Evolutionary conservation across 2,329 filamentous ascomycete species (phyloP).

Genomic region (Aspergillus alliaceus): DNA sequence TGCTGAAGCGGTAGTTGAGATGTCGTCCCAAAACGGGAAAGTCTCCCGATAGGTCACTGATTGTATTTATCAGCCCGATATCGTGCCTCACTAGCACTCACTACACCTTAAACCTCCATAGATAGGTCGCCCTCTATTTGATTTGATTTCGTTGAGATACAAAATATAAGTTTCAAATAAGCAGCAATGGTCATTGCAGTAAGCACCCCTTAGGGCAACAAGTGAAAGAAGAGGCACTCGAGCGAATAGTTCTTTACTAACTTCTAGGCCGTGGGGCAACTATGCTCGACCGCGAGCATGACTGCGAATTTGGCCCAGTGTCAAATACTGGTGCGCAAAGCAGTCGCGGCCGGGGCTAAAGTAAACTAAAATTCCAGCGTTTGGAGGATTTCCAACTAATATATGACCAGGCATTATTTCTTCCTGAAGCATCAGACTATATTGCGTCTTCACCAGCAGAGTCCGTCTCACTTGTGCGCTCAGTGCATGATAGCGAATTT

Average conservation of each 20-base stretch:
- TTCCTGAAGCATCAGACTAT: conserved; percentile 91
- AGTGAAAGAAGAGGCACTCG: background rate
- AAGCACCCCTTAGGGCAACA: conserved; percentile 1
- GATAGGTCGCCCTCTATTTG: background rate
- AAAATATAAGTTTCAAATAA: background rate
- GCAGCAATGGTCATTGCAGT: conserved; percentile 31
- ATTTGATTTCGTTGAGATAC: background rate
- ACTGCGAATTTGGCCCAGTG: conserved; percentile 78
- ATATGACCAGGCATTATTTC: conserved; percentile 68
- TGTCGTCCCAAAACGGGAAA: conserved; percentile 22
- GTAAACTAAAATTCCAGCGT: conserved; percentile 43
- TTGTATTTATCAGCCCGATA: conserved; percentile 3
- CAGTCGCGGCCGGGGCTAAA: conserved; percentile 74
- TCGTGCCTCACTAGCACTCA: background rate
- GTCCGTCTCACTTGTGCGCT: conserved; percentile 68
- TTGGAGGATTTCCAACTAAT: conserved; percentile 5
- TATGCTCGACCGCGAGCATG: conserved; percentile 81
- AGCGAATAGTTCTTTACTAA: no score
- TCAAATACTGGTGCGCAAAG: conserved; percentile 68
- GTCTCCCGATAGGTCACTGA: no score
- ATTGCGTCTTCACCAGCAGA: conserved; percentile 69
- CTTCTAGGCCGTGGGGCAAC: conserved; percentile 77
- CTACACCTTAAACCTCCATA: background rate
- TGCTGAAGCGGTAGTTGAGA: conserved; percentile 14
- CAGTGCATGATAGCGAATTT: conserved; percentile 68